Percentiles rank a stretch among this genome's conserved stretches.
These are phyloP conservation scores for Colletotrichum chlorophyti DNA, from an alignment of 2,329 filamentous ascomycete species.

Conservation along the genomic window DNA sequence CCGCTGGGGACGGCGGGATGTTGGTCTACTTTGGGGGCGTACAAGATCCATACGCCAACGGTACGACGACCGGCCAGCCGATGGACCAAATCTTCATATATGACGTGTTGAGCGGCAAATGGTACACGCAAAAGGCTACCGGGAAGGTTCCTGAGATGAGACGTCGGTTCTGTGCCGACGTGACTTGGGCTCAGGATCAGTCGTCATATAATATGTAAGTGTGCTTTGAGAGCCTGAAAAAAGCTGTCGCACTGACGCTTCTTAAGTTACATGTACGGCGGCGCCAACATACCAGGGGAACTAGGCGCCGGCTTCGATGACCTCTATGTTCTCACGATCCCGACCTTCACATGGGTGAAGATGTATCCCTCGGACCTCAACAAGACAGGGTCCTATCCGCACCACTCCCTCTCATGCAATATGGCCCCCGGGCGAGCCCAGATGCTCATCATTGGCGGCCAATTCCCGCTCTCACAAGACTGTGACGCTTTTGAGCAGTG, in stretches of 20 bases:
- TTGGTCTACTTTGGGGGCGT: constrained; percentile 69
- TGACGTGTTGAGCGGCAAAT: constrained; percentile 64
- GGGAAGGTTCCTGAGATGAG: constrained; percentile 59
- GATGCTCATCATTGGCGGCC: constrained; percentile 69
- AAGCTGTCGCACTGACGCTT: constrained; percentile 17
- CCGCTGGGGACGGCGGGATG: constrained; percentile 64
- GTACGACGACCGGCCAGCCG: constrained; percentile 50
- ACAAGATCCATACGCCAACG: constrained; percentile 53
- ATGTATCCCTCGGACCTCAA: constrained; percentile 51
- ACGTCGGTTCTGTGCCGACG: constrained; percentile 67
- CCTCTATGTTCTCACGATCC: constrained; percentile 67
- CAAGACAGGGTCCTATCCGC: constrained; percentile 48
- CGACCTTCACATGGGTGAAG: constrained; percentile 69
- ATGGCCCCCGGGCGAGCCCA: constrained; percentile 59
- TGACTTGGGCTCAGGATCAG: constrained; percentile 63
- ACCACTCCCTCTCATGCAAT: constrained; percentile 65
- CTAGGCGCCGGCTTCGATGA: constrained; percentile 63
- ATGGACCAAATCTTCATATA: constrained; percentile 64
- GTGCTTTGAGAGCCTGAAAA: not conserved
- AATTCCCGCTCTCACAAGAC: constrained; percentile 53
- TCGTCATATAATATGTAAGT: constrained; percentile 71
- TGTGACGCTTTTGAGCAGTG: constrained; percentile 62
- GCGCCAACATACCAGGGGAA: constrained; percentile 52
- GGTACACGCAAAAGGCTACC: constrained; percentile 65
- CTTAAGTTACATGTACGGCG: constrained; percentile 66